Percentiles rank a stretch among this genome's conserved stretches.
These are phyloP conservation scores for Phytophthora pisi DNA, from an alignment of 352 stramenopile species.

Conservation along the genomic window DNA sequence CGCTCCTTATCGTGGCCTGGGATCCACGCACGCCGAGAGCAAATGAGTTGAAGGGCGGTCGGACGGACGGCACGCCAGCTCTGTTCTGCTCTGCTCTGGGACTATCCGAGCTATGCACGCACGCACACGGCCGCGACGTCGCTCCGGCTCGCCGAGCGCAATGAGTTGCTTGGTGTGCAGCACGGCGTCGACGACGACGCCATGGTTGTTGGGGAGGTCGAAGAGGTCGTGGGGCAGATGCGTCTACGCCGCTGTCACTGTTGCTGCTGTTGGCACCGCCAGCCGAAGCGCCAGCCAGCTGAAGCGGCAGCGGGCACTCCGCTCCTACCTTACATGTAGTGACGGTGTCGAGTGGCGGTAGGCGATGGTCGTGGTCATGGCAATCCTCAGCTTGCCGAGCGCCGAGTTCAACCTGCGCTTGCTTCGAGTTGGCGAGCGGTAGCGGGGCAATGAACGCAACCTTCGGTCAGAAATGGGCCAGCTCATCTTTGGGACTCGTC, in stretches of 20 bases:
- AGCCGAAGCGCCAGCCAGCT: too few relatives aligned
- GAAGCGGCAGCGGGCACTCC: too few relatives aligned
- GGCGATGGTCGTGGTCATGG: too few relatives aligned
- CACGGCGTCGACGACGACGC: too few relatives aligned
- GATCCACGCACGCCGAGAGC: constrained; percentile 13
- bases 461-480: constrained; percentile 29
- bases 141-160: constrained; percentile 7
- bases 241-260: too few relatives aligned
- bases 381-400: neutral
- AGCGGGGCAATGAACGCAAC: constrained; percentile 6
- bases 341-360: too few relatives aligned
- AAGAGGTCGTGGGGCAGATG: too few relatives aligned
- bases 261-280: too few relatives aligned
- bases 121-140: neutral
- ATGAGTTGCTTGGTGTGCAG: neutral
- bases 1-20: constrained; percentile 8
- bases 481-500: neutral
- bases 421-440: neutral
- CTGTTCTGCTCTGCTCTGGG: neutral
- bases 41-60: too few relatives aligned
- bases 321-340: too few relatives aligned
- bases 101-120: constrained; percentile 12
- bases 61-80: constrained; percentile 12
- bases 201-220: too few relatives aligned
- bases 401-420: too few relatives aligned